Evolutionary conservation across 2,329 filamentous ascomycete genomes (phyloP).

Genomic region (Pseudogymnoascus sp.): DNA sequence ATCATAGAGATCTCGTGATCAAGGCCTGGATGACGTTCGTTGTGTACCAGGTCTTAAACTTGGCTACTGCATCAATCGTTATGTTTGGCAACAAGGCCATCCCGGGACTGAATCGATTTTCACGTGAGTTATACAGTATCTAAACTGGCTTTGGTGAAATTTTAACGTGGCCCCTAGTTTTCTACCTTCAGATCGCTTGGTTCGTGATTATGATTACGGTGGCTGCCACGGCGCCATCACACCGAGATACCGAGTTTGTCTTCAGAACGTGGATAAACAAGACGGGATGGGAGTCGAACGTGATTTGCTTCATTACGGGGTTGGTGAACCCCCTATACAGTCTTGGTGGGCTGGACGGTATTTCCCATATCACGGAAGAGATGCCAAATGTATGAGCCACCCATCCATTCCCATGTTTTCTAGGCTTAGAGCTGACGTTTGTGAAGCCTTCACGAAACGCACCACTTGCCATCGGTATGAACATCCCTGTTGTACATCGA

Average conservation of each 20-base stretch:
- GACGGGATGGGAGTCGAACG: conserved; percentile 40
- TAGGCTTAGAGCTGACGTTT: not conserved
- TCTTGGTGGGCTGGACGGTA: conserved; percentile 39
- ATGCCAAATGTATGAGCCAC: conserved; percentile 35
- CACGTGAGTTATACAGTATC: conserved; percentile 21
- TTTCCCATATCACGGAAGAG: conserved; percentile 43
- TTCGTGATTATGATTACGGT: conserved; percentile 40
- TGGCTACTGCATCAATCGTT: conserved; percentile 35
- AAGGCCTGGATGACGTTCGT: conserved; percentile 41
- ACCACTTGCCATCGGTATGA: conserved; percentile 26
- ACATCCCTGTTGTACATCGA: not conserved
- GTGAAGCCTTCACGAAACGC: conserved; percentile 29
- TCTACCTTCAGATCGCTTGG: conserved; percentile 40
- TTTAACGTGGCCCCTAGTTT: conserved; percentile 21
- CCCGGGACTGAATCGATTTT: conserved; percentile 36
- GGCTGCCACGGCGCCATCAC: conserved; percentile 35
- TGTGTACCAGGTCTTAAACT: conserved; percentile 35
- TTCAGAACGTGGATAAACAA: conserved; percentile 45
- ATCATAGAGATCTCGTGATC: conserved; percentile 32
- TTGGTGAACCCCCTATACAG: conserved; percentile 40
- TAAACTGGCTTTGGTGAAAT: not conserved
- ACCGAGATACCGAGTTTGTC: conserved; percentile 40
- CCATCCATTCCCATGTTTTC: not conserved
- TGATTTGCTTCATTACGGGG: conserved; percentile 42
- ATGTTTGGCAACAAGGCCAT: conserved; percentile 40